A percentile compares a stretch with the other conserved stretches of the same genome.
These are phyloP conservation scores for Globisporangium parvum DNA, from an alignment of 352 stramenopile genomes.

Conservation along the genomic window DNA sequence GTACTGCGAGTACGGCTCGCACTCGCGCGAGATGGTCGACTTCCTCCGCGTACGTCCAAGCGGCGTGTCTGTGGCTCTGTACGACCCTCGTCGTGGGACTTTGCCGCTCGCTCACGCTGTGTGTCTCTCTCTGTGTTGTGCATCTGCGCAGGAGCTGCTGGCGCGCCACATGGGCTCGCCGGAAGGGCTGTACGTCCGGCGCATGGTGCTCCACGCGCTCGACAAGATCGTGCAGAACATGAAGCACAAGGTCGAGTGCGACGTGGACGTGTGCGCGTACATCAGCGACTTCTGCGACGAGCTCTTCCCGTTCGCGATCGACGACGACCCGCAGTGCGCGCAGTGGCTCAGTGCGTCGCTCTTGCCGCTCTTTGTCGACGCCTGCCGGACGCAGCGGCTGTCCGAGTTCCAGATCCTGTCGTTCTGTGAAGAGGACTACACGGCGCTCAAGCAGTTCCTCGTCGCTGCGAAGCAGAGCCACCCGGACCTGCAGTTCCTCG, in stretches of 20 bases:
- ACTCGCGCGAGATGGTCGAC: constrained; percentile 37
- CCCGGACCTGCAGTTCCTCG: constrained; percentile 54
- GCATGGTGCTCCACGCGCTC: constrained; percentile 69
- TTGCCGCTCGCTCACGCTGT: too few species aligned
- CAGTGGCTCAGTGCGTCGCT: constrained; percentile 69
- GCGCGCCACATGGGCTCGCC: constrained; percentile 17
- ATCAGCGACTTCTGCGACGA: constrained; percentile 57
- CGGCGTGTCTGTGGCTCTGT: neutral
- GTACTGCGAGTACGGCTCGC: constrained; percentile 43
- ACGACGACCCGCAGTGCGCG: constrained; percentile 64
- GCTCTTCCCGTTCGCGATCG: constrained; percentile 55
- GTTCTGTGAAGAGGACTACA: constrained; percentile 70
- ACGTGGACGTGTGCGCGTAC: constrained; percentile 54
- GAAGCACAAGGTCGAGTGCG: constrained; percentile 62
- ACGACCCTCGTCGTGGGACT: too few species aligned
- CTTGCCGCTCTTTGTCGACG: constrained; percentile 64
- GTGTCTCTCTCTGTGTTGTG: neutral
- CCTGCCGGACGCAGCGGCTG: constrained; percentile 46
- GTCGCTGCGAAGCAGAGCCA: constrained; percentile 57
- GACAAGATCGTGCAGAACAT: constrained; percentile 73
- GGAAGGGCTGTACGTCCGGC: constrained; percentile 47
- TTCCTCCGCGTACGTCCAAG: constrained; percentile 37
- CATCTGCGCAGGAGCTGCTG: constrained; percentile 29
- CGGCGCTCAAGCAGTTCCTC: constrained; percentile 61
- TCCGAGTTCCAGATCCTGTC: constrained; percentile 55